Percentiles rank a stretch among this genome's conserved stretches.
These are phyloP conservation scores for Solanum lycopersicoides DNA, from an alignment of 257 asterid species.

Conservation along the genomic window DNA sequence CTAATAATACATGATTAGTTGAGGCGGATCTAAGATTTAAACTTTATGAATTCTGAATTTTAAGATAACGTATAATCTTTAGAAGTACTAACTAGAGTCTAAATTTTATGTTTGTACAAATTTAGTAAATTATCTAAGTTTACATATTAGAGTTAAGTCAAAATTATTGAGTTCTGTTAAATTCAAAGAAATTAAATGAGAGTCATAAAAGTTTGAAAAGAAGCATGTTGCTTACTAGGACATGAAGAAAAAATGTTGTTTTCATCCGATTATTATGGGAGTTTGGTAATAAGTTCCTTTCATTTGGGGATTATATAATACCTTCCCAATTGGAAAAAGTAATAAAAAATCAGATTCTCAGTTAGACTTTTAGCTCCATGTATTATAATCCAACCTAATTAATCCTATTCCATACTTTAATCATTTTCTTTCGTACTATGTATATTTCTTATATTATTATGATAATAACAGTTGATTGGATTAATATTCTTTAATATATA, in stretches of 20 bases:
- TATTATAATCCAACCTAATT: slow-evolving; percentile 24
- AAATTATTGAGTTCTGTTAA: neutral
- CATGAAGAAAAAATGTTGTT: neutral
- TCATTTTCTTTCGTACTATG: neutral
- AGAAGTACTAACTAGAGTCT: neutral
- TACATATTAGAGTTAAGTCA: neutral
- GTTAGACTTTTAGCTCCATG: slow-evolving; percentile 12
- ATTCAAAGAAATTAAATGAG: neutral
- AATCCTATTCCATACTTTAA: slow-evolving; percentile 7
- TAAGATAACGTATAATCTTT: neutral
- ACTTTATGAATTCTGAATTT: neutral
- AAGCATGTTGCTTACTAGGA: neutral
- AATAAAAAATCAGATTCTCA: slow-evolving; percentile 9
- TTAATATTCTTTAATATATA: neutral
- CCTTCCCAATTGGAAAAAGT: neutral
- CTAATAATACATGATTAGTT: too few relatives aligned
- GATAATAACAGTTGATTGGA: neutral
- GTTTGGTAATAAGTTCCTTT: slow-evolving; percentile 53
- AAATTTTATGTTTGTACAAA: neutral
- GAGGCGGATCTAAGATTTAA: neutral
- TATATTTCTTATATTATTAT: neutral
- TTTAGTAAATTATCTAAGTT: neutral
- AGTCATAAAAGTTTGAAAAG: neutral
- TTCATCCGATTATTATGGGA: slow-evolving; percentile 6
- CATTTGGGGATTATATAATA: slow-evolving; percentile 12